Conservation (phyloP, 768 basidiomycete genomes). For the Boletus subcaerulescens region DNA sequence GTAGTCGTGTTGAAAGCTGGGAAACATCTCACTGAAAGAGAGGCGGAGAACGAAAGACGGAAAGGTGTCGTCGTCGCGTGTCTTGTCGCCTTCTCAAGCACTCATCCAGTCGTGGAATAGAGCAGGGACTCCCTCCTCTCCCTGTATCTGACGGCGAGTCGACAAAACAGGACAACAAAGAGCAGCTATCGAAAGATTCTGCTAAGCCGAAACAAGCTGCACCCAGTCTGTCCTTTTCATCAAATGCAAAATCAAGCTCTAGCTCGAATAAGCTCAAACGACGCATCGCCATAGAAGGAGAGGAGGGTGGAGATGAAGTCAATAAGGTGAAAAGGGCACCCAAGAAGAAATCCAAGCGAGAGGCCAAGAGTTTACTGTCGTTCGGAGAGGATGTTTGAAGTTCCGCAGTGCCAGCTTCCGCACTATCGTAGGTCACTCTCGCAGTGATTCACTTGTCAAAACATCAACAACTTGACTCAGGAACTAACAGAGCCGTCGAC, state of each 20-base stretch:
- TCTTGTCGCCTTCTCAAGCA: background rate
- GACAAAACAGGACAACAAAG: constrained; percentile 29
- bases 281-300: constrained; percentile 35
- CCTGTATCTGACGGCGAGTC: constrained; percentile 35
- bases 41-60: constrained; percentile 74
- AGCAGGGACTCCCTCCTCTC: constrained; percentile 58
- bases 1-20: constrained; percentile 87
- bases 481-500: background rate
- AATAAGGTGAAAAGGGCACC: constrained; percentile 25
- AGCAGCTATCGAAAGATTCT: constrained; percentile 13
- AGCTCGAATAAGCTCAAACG: constrained; percentile 31
- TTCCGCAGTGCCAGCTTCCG: background rate
- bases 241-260: constrained; percentile 23
- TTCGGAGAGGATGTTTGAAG: constrained; percentile 35
- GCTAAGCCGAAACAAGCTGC: constrained; percentile 23
- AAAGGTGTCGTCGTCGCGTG: constrained; percentile 48
- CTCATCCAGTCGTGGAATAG: constrained; percentile 34
- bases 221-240: constrained; percentile 40
- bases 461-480: background rate
- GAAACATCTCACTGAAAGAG: constrained; percentile 76
- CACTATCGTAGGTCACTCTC: constrained; percentile 4
- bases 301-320: constrained; percentile 26
- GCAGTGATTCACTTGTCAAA: background rate
- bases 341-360: constrained; percentile 57
- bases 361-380: constrained; percentile 38